phyloP scores from a whole-genome alignment of 78 protist species.

The Ministeria vibrans region DNA sequence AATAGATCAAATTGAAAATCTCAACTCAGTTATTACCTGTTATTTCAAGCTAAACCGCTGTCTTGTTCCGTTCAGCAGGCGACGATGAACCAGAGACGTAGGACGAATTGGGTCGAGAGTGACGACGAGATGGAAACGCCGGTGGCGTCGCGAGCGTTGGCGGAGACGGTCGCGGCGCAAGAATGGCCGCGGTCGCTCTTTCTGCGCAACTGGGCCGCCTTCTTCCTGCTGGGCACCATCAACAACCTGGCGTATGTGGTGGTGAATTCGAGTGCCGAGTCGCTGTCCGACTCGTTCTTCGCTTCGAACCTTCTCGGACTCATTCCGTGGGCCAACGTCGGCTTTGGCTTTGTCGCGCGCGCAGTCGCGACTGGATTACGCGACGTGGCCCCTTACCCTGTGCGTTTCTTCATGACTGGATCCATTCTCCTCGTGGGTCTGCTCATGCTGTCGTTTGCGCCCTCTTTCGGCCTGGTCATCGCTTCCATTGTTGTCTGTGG shows the following conservation, averaged over 20 bases:
- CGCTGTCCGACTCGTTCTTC: background rate
- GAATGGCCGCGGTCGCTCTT: too few species aligned
- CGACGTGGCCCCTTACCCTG: too few species aligned
- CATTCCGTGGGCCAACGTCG: conserved; percentile 41
- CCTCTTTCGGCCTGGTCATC: background rate
- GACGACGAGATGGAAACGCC: too few species aligned
- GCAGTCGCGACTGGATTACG: too few species aligned
- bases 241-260: conserved; percentile 28
- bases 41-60: too few species aligned
- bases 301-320: background rate
- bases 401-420: conserved; percentile 11
- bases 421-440: conserved; percentile 8
- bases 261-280: background rate
- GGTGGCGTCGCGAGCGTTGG: too few species aligned
- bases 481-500: conserved; percentile 22
- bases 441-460: background rate
- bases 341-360: conserved; percentile 39
- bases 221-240: conserved; percentile 54
- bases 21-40: too few species aligned
- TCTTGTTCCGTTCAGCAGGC: too few species aligned
- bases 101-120: too few species aligned
- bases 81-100: too few species aligned
- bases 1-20: too few species aligned
- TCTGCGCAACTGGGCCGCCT: conserved; percentile 36
- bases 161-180: too few species aligned